Conservation (phyloP, 139 green algal genomes). For the Coelastrella sp. region DNA sequence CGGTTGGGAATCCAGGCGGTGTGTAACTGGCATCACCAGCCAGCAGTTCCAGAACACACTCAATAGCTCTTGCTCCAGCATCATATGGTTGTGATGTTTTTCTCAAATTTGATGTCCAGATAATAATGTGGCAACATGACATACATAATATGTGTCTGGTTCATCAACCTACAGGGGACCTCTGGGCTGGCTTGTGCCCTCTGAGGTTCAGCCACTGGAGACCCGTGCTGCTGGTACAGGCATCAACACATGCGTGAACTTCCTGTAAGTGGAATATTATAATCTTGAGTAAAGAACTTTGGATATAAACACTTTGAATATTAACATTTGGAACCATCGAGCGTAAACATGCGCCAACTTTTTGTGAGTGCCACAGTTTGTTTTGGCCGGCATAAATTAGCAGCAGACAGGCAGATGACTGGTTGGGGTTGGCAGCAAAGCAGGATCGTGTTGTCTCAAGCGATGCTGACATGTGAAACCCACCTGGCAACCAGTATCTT, state of each 20-base stretch:
- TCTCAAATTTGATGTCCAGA: not conserved
- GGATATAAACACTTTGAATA: no score
- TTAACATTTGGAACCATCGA: no score
- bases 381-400: not conserved
- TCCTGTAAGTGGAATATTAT: conserved; percentile 43
- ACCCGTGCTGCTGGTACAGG: conserved; percentile 51
- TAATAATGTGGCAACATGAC: not conserved
- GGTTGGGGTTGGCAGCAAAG: not conserved
- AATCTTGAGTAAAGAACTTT: no score
- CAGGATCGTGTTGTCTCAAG: not conserved
- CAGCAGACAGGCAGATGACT: not conserved
- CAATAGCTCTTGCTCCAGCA: no score
- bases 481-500: no score
- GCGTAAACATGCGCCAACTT: conserved; percentile 60
- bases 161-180: conserved; percentile 59
- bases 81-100: not conserved
- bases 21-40: no score
- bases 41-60: no score
- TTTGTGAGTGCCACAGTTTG: not conserved
- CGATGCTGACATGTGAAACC: no score
- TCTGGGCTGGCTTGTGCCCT: conserved; percentile 78
- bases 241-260: conserved; percentile 70
- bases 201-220: conserved; percentile 71
- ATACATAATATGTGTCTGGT: not conserved
- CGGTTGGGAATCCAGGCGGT: no score